phyloP scores from a whole-genome alignment of 2,329 filamentous ascomycete genomes.

The Aspergillus latus region DNA sequence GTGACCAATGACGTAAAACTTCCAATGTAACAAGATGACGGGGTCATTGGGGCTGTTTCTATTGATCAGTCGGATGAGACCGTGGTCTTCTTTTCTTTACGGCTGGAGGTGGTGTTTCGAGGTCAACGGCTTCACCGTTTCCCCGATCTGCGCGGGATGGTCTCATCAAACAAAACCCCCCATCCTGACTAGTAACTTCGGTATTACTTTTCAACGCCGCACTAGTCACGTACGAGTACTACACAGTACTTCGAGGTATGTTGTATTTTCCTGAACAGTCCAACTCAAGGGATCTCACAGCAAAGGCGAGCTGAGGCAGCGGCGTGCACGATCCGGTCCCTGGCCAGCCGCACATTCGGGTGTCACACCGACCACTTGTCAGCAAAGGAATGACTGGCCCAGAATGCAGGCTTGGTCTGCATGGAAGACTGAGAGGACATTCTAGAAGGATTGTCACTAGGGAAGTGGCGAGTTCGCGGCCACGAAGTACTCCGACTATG shows the following conservation, averaged over 20 bases:
- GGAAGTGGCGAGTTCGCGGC: slow-evolving; percentile 10
- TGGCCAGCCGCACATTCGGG: slow-evolving; percentile 17
- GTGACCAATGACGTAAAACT: slow-evolving; percentile 17
- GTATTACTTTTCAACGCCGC: neutral
- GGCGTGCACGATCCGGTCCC: slow-evolving; percentile 14
- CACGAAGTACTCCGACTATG: neutral
- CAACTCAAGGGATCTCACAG: neutral
- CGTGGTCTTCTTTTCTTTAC: slow-evolving; percentile 4
- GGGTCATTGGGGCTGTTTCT: neutral
- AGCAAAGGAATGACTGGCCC: slow-evolving; percentile 16
- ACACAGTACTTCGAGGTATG: neutral
- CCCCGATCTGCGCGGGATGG: slow-evolving; percentile 5
- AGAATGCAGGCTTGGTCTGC: slow-evolving; percentile 17
- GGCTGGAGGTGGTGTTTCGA: neutral
- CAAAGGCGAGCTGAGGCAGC: neutral
- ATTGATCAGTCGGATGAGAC: neutral
- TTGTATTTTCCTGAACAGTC: neutral
- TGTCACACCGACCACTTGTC: neutral
- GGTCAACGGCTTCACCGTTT: neutral
- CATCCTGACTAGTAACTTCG: slow-evolving; percentile 3
- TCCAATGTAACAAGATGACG: slow-evolving; percentile 3
- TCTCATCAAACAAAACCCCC: slow-evolving; percentile 3
- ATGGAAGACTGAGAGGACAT: slow-evolving; percentile 23
- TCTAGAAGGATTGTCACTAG: slow-evolving; percentile 22
- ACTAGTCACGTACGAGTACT: slow-evolving; percentile 7